A percentile compares a stretch with the other conserved stretches of the same genome.
Conservation (phyloP, 441 rosid genomes). For the Mallotus repandus region DNA sequence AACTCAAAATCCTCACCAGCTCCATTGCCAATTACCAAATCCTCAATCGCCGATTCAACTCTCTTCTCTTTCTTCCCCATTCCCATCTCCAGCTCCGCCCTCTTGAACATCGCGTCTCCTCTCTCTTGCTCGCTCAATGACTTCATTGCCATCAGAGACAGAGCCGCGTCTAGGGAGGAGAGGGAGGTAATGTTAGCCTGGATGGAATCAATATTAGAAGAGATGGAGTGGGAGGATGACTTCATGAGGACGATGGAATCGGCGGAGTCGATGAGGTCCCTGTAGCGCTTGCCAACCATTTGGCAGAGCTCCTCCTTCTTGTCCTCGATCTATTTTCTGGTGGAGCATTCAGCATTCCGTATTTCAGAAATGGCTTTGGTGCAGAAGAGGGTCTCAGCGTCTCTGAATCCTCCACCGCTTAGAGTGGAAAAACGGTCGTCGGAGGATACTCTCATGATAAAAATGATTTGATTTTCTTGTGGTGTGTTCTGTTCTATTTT, state of each 20-base stretch:
- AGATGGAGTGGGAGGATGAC: conserved; percentile 72
- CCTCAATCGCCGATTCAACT: no score
- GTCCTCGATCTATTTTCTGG: conserved; percentile 76
- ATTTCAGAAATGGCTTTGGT: conserved; percentile 72
- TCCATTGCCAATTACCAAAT: no score
- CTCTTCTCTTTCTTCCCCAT: no score
- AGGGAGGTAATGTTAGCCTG: conserved; percentile 60
- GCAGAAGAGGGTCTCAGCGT: conserved; percentile 85
- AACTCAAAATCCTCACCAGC: no score
- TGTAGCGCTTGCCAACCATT: conserved; percentile 81
- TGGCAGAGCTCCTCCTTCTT: conserved; percentile 94
- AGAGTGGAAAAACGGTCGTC: conserved; percentile 40
- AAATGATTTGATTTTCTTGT: no score
- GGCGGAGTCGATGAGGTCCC: conserved; percentile 95
- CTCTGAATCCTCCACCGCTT: conserved; percentile 59
- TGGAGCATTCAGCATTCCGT: conserved; percentile 65
- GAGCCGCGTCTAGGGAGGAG: no score
- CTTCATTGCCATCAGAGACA: no score
- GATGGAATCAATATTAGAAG: conserved; percentile 59
- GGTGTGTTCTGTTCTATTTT: no score
- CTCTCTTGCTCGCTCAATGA: no score
- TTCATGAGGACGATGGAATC: conserved; percentile 90
- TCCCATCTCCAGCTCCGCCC: no score
- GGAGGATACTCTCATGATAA: conserved; percentile 41
- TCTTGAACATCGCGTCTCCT: no score